Evolutionary conservation across 2,329 filamentous ascomycete species (phyloP), one percentile per base, ranked within the genome.

Genomic region (Aspergillus amoenus): DNA sequence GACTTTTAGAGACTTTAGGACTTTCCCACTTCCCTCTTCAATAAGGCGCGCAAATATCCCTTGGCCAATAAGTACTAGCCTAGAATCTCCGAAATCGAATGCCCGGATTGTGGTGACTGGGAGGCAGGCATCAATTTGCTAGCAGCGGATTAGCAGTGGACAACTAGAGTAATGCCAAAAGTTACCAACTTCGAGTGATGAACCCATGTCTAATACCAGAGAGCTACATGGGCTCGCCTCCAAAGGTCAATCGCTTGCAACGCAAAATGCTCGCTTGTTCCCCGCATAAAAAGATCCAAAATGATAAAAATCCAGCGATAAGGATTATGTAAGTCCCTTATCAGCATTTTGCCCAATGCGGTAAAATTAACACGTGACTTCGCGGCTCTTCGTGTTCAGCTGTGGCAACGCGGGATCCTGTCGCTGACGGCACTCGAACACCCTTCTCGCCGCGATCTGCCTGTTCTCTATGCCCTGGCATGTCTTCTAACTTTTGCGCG

Each of bases 51-150:
- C 60, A 56, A 68, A 72, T 21, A 70, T 68, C 0, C 77, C 77
- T 64, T 75, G 71, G 3, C 75, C 76, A 56, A 73, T 68, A 12
- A 79, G 49, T 34, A 79, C 57, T 44, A 76, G 60, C 24, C 64
- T 59, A 12, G 44, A 55, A 54, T 64, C 61, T 37, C 61, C 60
- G 58, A 72, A 59, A 44, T 63, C 59, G 52, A 76, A 55, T 24
- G 65, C 65, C 62, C 70, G 69, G 39, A 79, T 62, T 45, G 74
- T 73, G 57, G 76, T 75, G 59, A 78, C 70, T 32, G 77, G 77
- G 41, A 79, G 70, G 67, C 73, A 76, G 63, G 72, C 68, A 67
- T 76, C 74, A 64, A 74, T 62, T 60, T 74, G 72, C 75, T 78
- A 56, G 24, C 30, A 37, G 56, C 61, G 32, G 48, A 65, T 73